Evolutionary conservation across 2,329 filamentous ascomycete species (phyloP), one percentile per base, ranked within the genome.

Genomic region (Septoria petroselini): DNA sequence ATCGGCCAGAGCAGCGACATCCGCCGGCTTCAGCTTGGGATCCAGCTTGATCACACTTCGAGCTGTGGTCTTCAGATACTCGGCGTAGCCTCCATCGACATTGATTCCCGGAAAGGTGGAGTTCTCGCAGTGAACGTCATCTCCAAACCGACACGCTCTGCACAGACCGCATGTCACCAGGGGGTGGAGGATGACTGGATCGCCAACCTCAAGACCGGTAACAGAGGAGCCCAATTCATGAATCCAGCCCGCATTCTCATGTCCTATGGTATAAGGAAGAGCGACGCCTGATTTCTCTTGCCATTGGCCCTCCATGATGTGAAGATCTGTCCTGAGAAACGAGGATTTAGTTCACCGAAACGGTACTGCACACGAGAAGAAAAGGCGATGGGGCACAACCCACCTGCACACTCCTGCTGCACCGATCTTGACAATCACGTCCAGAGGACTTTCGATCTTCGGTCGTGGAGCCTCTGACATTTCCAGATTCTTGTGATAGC

Each of bases 361-460:
- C 2, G 14, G 8, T 5, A n/a, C n/a, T 4, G 6, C 9, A 27
- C 15, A 29, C n/a, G 23, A 7, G 29, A 5, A 18, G 17, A 43
- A 2, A 30, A 14, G 6, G 8, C 18, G 19, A 21, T 21, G 3
- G 2, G 19, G 8, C n/a, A 11, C 23, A 9, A 35, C 21, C 21
- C 41, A 54, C 52, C 59, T 50, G 53, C 60, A 62, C 17, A 61
- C 57, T 3, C 60, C 60, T n/a, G 60, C 60, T 19, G 59, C 59
- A 7, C 59, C 59, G 19, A 62, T 61, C 48, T 60, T 62, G 30
- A 62, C 59, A 25, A 62, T 58, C 6, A 62, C 60, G 40, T 61
- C 58, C 7, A 61, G 33, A n/a, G 60, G 55, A 4, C 48, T 50
- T 14, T 53, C 51, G 19, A 59, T 48, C 44, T 58, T 54, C 2